Evolutionary conservation across 441 rosid species (phyloP), one percentile per base, ranked within the genome.

Genomic region (Populus hybrid): DNA sequence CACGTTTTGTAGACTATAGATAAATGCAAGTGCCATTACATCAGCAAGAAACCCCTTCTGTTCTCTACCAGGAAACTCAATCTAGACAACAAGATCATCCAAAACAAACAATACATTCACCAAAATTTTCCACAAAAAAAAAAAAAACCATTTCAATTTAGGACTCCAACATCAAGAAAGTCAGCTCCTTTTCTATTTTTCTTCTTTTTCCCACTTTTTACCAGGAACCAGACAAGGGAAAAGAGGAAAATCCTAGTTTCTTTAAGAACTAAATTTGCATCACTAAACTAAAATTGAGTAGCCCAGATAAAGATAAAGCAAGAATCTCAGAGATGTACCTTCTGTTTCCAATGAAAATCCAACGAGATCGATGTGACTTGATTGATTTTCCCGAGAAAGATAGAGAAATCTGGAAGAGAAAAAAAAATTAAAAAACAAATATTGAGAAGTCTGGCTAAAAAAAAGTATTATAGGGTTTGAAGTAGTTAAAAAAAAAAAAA

Each of bases 1-100:
- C 14, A 87, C 32, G 61, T 77, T 87, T 84, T 84, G 86, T 10
- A 93, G 79, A 63, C 73, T 83, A 80, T 77, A 80, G n/a, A 81
- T 12, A 6, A 88, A 84, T 64, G 77, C 82, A 66, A 76, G 77
- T 71, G 88, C 87, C 87, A 87, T 83, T 81, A 78, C 73, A 72
- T 42, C 7, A 69, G 40, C 74, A 79, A 77, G 3, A 75, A 76
- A 63, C 65, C 80, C 83, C 36, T 24, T 10, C 9, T 28, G 3
- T 10, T 12, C 34, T 30, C 34, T 30, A 30, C 34, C 1, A 5
- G 1, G 18, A 67, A 1, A 2, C 69, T 24, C 30, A 23, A 28
- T 23, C 16, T 67, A 26, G 3, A 4, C 69, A 26, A 1, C 20
- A 69, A 18, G 16, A 11, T n/a, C 34, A 65, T 65, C 68, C 3